Conservation (phyloP, 2,329 filamentous ascomycete species). For the Phaeosphaeriaceae sp. region DNA sequence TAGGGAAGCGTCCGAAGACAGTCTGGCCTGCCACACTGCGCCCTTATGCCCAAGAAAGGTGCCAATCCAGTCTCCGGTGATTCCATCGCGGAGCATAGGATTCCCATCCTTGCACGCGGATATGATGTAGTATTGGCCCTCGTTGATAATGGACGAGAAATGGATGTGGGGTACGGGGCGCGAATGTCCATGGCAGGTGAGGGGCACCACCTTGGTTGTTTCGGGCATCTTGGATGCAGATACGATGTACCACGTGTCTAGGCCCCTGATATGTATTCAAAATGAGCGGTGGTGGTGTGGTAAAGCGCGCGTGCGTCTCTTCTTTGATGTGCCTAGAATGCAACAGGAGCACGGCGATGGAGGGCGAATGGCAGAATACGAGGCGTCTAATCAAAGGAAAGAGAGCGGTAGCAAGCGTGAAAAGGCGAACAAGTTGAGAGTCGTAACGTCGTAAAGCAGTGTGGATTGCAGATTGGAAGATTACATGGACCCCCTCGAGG, state of each 20-base stretch:
- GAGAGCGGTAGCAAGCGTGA: constrained; percentile 3
- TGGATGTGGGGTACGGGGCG: constrained; percentile 89
- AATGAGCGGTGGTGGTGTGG: background rate
- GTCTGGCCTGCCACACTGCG: constrained; percentile 92
- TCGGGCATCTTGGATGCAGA: constrained; percentile 38
- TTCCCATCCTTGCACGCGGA: constrained; percentile 98
- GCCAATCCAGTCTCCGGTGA: constrained; percentile 82
- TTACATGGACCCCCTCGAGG: constrained; percentile 16
- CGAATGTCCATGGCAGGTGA: constrained; percentile 95
- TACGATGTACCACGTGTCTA: background rate
- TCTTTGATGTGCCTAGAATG: constrained; percentile 4
- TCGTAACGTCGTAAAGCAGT: constrained; percentile 41
- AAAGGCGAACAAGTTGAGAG: constrained; percentile 27
- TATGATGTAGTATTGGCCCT: constrained; percentile 88
- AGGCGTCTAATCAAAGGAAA: background rate
- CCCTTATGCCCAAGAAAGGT: constrained; percentile 99
- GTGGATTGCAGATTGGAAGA: constrained; percentile 14
- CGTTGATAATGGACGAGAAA: constrained; percentile 84
- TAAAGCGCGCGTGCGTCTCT: constrained; percentile 15
- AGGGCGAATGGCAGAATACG: background rate
- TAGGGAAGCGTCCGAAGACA: constrained; percentile 85
- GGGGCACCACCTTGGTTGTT: constrained; percentile 73
- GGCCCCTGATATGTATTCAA: background rate
- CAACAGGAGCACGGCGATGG: constrained; percentile 7
- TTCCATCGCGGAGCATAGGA: constrained; percentile 95